Evolutionary conservation across 768 basidiomycete genomes (phyloP).

Genomic region (Suillus hirtellus): DNA sequence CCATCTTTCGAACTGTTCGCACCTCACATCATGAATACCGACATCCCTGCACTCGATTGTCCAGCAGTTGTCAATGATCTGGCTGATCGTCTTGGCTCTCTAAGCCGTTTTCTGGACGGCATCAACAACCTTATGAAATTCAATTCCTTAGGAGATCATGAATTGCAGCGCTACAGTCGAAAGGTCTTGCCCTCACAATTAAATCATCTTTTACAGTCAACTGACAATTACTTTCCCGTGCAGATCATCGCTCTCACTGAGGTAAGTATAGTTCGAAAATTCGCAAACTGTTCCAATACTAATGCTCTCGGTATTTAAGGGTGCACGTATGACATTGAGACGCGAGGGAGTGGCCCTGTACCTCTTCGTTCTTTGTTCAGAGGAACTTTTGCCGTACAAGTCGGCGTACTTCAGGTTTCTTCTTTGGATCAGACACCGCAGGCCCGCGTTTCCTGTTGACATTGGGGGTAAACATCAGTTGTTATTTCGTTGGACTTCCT

Average conservation of each 20-base stretch:
- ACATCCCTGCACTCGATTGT: slow-evolving; percentile 19
- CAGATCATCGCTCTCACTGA: slow-evolving; percentile 53
- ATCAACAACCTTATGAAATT: slow-evolving; percentile 25
- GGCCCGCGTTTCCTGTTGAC: slow-evolving; percentile 25
- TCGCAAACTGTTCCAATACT: background rate
- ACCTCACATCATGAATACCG: slow-evolving; percentile 3
- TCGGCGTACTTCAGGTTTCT: slow-evolving; percentile 50
- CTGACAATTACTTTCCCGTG: background rate
- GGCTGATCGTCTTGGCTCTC: slow-evolving; percentile 30
- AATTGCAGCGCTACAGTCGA: slow-evolving; percentile 27
- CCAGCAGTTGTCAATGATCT: slow-evolving; percentile 31
- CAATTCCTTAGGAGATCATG: slow-evolving; percentile 17
- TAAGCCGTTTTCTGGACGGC: slow-evolving; percentile 30
- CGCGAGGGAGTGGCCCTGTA: slow-evolving; percentile 43
- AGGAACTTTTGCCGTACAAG: slow-evolving; percentile 42
- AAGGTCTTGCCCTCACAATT: slow-evolving; percentile 19
- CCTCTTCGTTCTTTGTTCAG: slow-evolving; percentile 46
- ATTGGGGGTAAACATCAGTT: slow-evolving; percentile 24
- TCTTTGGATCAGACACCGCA: slow-evolving; percentile 39
- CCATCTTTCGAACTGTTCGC: slow-evolving; percentile 1
- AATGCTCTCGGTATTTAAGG: slow-evolving; percentile 29
- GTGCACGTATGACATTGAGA: slow-evolving; percentile 47
- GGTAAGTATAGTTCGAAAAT: slow-evolving; percentile 36
- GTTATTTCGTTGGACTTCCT: background rate
- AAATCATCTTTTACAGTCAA: slow-evolving; percentile 12